Conservation (phyloP, 805 yeast genomes). For the Nakazawaea wickerhamii region DNA sequence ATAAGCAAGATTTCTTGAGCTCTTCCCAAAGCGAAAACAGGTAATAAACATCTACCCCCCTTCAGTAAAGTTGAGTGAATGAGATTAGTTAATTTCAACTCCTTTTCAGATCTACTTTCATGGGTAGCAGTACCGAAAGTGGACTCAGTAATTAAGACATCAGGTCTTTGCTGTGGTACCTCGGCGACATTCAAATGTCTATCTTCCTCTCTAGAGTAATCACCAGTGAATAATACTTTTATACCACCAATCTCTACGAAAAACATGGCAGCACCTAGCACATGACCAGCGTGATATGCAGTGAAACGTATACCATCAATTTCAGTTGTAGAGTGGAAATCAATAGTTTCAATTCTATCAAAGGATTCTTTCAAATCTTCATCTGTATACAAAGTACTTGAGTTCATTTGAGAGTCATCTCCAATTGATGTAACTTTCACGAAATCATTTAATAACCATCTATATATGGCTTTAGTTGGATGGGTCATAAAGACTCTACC, state of each 20-base stretch:
- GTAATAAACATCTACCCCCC: constrained; percentile 89
- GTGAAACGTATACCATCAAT: constrained; percentile 93
- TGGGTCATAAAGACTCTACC: constrained; percentile 99
- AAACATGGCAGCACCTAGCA: constrained; percentile 97
- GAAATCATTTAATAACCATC: constrained; percentile 93
- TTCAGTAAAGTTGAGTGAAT: constrained; percentile 79
- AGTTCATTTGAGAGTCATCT: constrained; percentile 38
- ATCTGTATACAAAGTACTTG: constrained; percentile 70
- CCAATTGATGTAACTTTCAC: constrained; percentile 77
- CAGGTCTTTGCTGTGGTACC: constrained; percentile 83
- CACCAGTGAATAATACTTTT: constrained; percentile 89
- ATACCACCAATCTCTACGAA: constrained; percentile 92
- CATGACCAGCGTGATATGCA: constrained; percentile 99
- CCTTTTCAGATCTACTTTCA: constrained; percentile 84
- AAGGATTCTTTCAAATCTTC: constrained; percentile 86
- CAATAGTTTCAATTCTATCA: constrained; percentile 88
- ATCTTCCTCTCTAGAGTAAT: constrained; percentile 92
- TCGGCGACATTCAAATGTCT: constrained; percentile 95
- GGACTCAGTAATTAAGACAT: constrained; percentile 86
- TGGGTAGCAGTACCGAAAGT: constrained; percentile 98
- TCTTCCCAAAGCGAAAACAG: constrained; percentile 94
- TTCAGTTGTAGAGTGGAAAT: constrained; percentile 92
- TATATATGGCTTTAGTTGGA: constrained; percentile 95
- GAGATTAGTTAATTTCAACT: constrained; percentile 68
- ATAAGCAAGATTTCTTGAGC: constrained; percentile 91